Percentiles rank a stretch among this genome's conserved stretches.
These are phyloP conservation scores for Leishmania mexicana DNA, from an alignment of 208 protist species.

Conservation along the genomic window DNA sequence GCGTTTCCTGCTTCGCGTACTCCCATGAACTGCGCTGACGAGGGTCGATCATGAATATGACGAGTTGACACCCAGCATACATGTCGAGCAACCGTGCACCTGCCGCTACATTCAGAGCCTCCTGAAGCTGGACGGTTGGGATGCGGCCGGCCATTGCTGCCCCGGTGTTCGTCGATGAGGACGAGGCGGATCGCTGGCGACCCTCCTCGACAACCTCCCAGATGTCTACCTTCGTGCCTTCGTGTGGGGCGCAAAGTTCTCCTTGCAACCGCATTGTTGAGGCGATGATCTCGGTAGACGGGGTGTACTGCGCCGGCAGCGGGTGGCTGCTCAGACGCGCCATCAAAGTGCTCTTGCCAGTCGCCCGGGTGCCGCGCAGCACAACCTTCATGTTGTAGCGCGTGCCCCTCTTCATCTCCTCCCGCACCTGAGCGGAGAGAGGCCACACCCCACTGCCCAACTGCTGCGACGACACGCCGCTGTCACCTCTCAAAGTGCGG, in stretches of 20 bases:
- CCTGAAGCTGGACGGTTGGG: conserved; percentile 31
- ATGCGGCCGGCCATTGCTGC: conserved; percentile 1
- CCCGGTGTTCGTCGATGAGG: conserved; percentile 11
- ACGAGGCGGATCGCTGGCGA: conserved; percentile 10
- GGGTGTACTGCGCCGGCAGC: conserved; percentile 41
- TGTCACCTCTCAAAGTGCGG: not conserved
- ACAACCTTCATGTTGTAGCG: conserved; percentile 88
- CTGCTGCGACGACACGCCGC: conserved; percentile 17
- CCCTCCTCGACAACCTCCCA: conserved; percentile 82
- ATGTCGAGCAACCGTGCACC: conserved; percentile 64
- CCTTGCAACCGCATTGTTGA: conserved; percentile 60
- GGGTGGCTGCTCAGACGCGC: conserved; percentile 60
- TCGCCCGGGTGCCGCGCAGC: conserved; percentile 61
- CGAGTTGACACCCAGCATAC: conserved; percentile 66
- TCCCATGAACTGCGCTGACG: conserved; percentile 54
- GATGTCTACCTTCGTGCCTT: conserved; percentile 77
- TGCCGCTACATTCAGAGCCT: conserved; percentile 27
- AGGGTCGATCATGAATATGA: conserved; percentile 74
- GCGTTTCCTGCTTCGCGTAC: conserved; percentile 63
- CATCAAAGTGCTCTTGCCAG: conserved; percentile 76
- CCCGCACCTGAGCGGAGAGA: conserved; percentile 54
- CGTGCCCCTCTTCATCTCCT: conserved; percentile 67
- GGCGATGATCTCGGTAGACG: conserved; percentile 62
- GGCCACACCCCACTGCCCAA: conserved; percentile 52
- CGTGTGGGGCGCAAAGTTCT: conserved; percentile 34